A percentile compares a stretch with the other conserved stretches of the same genome.
phyloP scores from a whole-genome alignment of 2,329 filamentous ascomycete genomes.

The Xylaria multiplex region DNA sequence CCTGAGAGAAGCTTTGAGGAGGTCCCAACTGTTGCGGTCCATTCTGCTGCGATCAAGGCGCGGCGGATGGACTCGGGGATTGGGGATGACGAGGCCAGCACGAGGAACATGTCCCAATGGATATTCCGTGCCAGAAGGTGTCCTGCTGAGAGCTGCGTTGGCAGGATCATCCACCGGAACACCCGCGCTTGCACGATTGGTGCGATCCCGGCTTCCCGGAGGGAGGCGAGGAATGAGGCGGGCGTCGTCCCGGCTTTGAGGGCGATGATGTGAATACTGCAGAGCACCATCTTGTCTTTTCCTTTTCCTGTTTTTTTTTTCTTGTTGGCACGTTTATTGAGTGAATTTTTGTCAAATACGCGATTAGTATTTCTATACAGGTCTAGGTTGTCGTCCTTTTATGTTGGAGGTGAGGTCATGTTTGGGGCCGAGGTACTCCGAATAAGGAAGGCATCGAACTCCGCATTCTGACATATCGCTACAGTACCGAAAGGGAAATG shows the following conservation, averaged over 20 bases:
- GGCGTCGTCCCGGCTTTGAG: constrained; percentile 35
- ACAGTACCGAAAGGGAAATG: not conserved
- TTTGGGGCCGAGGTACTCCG: constrained; percentile 11
- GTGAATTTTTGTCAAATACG: too few species aligned
- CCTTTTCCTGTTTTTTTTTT: not conserved
- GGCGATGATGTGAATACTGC: constrained; percentile 42
- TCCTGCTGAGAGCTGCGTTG: constrained; percentile 36
- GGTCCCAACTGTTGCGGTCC: constrained; percentile 39
- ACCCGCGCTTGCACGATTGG: constrained; percentile 41
- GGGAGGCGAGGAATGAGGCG: constrained; percentile 38
- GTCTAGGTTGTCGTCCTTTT: not conserved
- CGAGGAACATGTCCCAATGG: constrained; percentile 42
- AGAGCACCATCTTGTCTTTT: constrained; percentile 41
- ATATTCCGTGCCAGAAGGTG: constrained; percentile 42
- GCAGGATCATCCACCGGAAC: constrained; percentile 45
- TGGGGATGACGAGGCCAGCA: constrained; percentile 25
- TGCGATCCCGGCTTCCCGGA: constrained; percentile 36
- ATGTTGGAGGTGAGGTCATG: not conserved
- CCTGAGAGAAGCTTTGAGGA: constrained; percentile 37
- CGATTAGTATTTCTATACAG: too few species aligned
- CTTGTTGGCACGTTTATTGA: not conserved
- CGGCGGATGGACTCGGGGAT: constrained; percentile 18
- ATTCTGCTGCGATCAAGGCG: constrained; percentile 31
- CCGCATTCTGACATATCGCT: constrained; percentile 3
- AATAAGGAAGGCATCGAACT: constrained; percentile 17